A percentile compares a stretch with the other conserved stretches of the same genome.
Evolutionary conservation across 2,329 filamentous ascomycete genomes (phyloP).

Genomic region (Cladosporium oxysporum): DNA sequence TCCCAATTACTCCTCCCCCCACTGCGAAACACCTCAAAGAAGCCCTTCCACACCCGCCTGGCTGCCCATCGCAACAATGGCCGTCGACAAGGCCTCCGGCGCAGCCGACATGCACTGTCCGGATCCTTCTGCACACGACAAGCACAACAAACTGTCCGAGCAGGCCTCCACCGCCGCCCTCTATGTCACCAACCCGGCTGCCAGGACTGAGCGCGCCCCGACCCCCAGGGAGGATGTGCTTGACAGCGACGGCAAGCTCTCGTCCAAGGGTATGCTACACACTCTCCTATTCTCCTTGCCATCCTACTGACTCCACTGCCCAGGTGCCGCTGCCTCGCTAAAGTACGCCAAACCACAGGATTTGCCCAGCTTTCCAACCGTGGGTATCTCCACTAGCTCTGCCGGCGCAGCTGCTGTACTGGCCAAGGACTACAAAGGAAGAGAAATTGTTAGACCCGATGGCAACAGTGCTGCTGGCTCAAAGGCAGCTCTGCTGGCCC

Average conservation of each 20-base stretch:
- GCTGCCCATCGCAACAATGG: slow-evolving; percentile 21
- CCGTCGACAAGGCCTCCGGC: slow-evolving; percentile 23
- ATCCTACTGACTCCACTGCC: slow-evolving; percentile 24
- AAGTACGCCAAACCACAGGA: slow-evolving; percentile 73
- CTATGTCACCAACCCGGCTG: slow-evolving; percentile 50
- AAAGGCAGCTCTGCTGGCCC: slow-evolving; percentile 72
- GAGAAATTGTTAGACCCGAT: slow-evolving; percentile 64
- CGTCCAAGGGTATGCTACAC: slow-evolving; percentile 54
- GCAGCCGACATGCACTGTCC: slow-evolving; percentile 36
- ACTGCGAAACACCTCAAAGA: background rate
- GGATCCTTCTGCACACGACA: slow-evolving; percentile 48
- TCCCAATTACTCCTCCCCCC: too few species aligned
- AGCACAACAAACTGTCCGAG: slow-evolving; percentile 44
- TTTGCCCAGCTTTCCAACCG: slow-evolving; percentile 72
- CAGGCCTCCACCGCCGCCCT: slow-evolving; percentile 63
- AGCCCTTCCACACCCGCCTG: background rate
- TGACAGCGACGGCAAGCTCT: slow-evolving; percentile 57
- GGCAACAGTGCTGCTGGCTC: slow-evolving; percentile 63
- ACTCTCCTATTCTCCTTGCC: background rate
- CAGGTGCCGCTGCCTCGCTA: slow-evolving; percentile 62
- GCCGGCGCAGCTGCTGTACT: slow-evolving; percentile 61
- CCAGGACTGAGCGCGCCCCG: slow-evolving; percentile 25
- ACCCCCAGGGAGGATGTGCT: slow-evolving; percentile 41
- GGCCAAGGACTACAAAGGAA: slow-evolving; percentile 63
- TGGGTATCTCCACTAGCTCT: slow-evolving; percentile 66